Percentiles rank a stretch among this genome's conserved stretches.
Conservation (phyloP, 257 asterid species). For the Nicotiana sylvestris region DNA sequence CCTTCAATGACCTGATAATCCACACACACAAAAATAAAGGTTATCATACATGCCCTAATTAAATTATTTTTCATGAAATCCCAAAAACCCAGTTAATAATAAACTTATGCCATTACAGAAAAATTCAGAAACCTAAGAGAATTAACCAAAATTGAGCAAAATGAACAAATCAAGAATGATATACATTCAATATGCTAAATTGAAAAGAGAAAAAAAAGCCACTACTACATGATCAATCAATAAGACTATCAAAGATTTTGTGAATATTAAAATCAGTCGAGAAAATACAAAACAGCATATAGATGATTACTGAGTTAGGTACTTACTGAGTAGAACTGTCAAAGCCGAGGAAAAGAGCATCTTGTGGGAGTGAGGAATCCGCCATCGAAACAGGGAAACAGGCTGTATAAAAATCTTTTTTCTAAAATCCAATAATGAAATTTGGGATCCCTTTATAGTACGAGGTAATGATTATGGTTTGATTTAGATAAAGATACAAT, state of each 20-base stretch:
- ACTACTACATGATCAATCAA: not conserved
- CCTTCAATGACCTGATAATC: constrained; percentile 74
- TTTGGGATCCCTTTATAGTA: not conserved
- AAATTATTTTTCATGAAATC: not conserved
- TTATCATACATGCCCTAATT: not conserved
- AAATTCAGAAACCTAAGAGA: not conserved
- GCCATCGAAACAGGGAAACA: constrained; percentile 37
- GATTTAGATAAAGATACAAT: too few species aligned
- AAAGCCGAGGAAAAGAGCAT: constrained; percentile 72
- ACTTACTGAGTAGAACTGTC: constrained; percentile 94
- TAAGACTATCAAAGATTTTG: not conserved
- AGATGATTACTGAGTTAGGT: constrained; percentile 1
- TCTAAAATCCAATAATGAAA: not conserved
- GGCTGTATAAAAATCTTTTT: not conserved
- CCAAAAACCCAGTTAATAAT: not conserved
- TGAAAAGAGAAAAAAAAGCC: not conserved
- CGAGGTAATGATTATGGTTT: not conserved
- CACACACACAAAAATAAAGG: not conserved
- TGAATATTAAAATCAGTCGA: not conserved
- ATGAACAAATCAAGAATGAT: not conserved
- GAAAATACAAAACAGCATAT: not conserved
- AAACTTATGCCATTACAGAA: not conserved
- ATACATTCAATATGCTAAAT: not conserved
- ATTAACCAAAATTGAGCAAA: not conserved
- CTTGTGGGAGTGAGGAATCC: constrained; percentile 56